Evolutionary conservation across 345 rosid genomes (phyloP), one percentile per base, ranked within the genome.

Genomic region (Salix caprea): DNA sequence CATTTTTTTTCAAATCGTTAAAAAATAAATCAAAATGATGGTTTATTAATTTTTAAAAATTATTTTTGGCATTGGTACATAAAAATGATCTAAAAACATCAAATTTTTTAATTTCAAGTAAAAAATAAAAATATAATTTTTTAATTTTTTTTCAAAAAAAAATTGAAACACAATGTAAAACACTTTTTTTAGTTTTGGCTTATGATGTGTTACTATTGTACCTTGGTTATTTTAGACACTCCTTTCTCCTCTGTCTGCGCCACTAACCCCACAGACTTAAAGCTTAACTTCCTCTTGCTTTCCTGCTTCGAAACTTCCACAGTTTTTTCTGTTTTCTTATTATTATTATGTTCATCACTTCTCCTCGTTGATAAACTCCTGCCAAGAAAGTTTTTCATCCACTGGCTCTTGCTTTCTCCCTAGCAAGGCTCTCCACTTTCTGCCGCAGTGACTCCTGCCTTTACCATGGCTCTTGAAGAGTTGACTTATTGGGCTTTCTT

Each of bases 351-450:
- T 42, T 78, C 86, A n/a, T 75, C 73, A 11, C 56, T 48, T 48
- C 36, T 79, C 62, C 70, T 73, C 61, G 10, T 12, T 5, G 84
- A 77, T 15, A 44, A 56, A 67, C 79, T 77, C 72, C 67, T 76
- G 36, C 76, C 28, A 14, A 82, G 68, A 24, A 83, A 76, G 19
- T 71, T 83, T 73, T 76, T 82, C 61, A 80, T 76, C 52, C 70
- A 81, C 32, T 78, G 77, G 71, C 82, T 79, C 77, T 82, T 83
- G 30, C 58, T 67, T 72, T 46, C 74, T 61, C 73, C 65, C 19
- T 42, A 39, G 37, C 44, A 5, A 24, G 40, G 5, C 50, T 40
- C 21, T 60, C 15, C 77, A 2, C 62, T 30, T 34, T 46, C 77
- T 74, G 46, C 60, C 13, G 30, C 56, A 6, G 23, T 61, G 52